phyloP scores from a whole-genome alignment of 2,329 filamentous ascomycete genomes.

The Periconia sp. region DNA sequence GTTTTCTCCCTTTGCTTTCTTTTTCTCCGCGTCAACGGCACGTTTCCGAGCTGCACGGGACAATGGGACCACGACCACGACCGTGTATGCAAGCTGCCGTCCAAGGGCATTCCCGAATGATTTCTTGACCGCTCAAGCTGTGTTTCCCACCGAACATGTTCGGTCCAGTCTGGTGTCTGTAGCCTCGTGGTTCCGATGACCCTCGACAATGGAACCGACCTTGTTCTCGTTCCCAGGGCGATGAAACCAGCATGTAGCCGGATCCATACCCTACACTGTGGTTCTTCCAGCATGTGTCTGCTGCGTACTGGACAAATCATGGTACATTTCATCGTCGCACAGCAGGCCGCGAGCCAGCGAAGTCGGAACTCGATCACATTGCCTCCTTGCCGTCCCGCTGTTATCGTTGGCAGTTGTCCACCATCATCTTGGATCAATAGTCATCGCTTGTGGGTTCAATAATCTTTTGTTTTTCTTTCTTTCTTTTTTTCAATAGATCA shows the following conservation, averaged over 20 bases:
- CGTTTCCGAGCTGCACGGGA: neutral
- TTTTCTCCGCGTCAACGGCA: neutral
- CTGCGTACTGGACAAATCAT: no score
- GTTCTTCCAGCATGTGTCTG: no score
- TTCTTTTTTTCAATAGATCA: neutral
- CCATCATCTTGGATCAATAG: no score
- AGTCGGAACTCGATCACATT: no score
- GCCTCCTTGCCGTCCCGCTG: no score
- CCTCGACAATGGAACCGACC: constrained; percentile 23
- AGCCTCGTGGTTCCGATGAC: constrained; percentile 23
- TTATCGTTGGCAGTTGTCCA: no score
- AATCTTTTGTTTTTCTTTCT: no score
- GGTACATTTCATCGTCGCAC: no score
- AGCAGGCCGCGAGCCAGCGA: no score
- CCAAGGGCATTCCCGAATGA: neutral
- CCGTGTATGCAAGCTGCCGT: neutral
- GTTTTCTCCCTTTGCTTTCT: no score
- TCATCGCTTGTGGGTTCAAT: no score
- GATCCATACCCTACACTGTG: no score
- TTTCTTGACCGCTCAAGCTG: constrained; percentile 12
- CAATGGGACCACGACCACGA: neutral
- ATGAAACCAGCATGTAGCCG: neutral
- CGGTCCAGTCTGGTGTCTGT: constrained; percentile 12
- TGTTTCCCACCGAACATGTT: constrained; percentile 21
- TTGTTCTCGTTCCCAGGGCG: neutral